A percentile compares a stretch with the other conserved stretches of the same genome.
Evolutionary conservation across 805 yeast genomes (phyloP).

Genomic region (Myxozyma neotropica): DNA sequence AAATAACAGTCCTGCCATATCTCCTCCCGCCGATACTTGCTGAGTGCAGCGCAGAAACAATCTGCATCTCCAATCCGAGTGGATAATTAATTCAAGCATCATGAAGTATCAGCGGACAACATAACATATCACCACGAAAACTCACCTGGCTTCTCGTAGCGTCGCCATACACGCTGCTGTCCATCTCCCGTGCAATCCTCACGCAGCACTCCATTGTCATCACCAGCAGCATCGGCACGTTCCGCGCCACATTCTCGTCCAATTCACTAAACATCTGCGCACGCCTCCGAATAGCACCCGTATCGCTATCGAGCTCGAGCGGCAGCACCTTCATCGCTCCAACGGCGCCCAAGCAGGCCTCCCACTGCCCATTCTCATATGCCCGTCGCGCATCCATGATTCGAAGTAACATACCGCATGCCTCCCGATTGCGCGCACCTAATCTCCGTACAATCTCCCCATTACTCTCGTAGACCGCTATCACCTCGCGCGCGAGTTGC

Average conservation of each 20-base stretch:
- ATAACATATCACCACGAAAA: neutral
- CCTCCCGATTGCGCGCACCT: slow-evolving; percentile 58
- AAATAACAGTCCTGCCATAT: neutral
- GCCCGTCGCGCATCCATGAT: slow-evolving; percentile 68
- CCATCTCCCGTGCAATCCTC: slow-evolving; percentile 49
- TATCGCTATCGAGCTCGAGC: slow-evolving; percentile 48
- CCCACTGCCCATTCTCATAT: slow-evolving; percentile 61
- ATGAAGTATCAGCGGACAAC: no score
- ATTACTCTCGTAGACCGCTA: slow-evolving; percentile 52
- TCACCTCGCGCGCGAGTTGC: slow-evolving; percentile 45
- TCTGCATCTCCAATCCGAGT: no score
- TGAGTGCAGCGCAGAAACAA: no score
- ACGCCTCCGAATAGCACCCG: slow-evolving; percentile 60
- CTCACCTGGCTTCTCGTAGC: slow-evolving; percentile 31
- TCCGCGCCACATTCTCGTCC: slow-evolving; percentile 73
- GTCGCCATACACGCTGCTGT: slow-evolving; percentile 34
- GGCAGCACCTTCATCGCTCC: slow-evolving; percentile 70
- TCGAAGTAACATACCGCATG: slow-evolving; percentile 64
- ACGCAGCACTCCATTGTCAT: slow-evolving; percentile 80
- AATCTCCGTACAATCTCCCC: slow-evolving; percentile 61
- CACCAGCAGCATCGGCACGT: slow-evolving; percentile 75
- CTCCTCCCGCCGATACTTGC: neutral
- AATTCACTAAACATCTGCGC: slow-evolving; percentile 68
- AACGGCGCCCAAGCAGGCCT: slow-evolving; percentile 55
- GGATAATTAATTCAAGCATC: no score